Conservation (phyloP, 1,284 basidiomycete species). For the Flammula alnicola region DNA sequence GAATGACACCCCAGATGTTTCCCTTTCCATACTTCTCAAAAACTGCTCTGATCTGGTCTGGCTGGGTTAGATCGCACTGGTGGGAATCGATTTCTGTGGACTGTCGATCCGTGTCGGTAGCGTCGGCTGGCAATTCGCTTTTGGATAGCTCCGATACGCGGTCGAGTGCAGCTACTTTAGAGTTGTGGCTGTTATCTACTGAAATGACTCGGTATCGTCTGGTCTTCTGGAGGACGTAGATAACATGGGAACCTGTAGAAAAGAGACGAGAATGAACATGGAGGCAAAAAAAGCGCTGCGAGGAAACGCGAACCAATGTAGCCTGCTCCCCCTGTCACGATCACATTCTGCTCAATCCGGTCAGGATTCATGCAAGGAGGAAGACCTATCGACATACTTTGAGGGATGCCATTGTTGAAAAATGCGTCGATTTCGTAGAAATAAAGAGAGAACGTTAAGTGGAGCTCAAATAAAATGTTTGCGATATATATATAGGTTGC, state of each 20-base stretch:
- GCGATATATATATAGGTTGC: constrained; percentile 12
- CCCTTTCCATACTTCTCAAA: constrained; percentile 88
- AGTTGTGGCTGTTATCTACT: constrained; percentile 95
- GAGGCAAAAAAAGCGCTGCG: constrained; percentile 8
- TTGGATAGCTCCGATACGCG: constrained; percentile 82
- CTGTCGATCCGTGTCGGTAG: constrained; percentile 67
- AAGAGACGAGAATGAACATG: constrained; percentile 17
- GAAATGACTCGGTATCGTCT: constrained; percentile 89
- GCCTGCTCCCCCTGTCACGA: constrained; percentile 84
- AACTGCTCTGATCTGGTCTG: constrained; percentile 72
- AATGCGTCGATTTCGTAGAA: constrained; percentile 4
- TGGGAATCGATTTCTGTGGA: constrained; percentile 75
- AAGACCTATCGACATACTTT: constrained; percentile 41
- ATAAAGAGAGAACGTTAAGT: background rate
- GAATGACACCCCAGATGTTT: constrained; percentile 97
- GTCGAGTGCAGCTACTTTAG: constrained; percentile 73
- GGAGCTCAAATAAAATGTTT: background rate
- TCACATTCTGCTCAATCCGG: constrained; percentile 57
- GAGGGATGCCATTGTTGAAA: constrained; percentile 41
- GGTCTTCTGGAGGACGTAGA: constrained; percentile 85
- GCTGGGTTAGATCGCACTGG: constrained; percentile 75
- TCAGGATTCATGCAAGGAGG: constrained; percentile 26
- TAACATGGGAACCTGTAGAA: constrained; percentile 84
- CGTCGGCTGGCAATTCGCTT: constrained; percentile 65
- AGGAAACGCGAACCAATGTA: constrained; percentile 69